Base-by-base conservation (phyloP, 2,329 filamentous ascomycete genomes). In the Aspergillus cejpii region DNA sequence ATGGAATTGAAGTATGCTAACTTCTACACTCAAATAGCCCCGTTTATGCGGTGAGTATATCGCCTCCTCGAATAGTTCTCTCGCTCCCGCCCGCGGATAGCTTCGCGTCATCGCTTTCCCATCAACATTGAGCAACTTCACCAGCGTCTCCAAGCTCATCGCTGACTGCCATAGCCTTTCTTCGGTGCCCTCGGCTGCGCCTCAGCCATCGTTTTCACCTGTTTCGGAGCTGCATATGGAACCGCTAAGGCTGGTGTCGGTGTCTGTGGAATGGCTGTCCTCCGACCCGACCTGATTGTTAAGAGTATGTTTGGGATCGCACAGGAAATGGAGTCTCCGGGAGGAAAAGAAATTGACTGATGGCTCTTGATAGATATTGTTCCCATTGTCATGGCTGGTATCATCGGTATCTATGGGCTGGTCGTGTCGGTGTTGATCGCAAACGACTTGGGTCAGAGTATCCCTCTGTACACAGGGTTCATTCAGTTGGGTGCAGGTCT, bases 371-470 rank as follows among this genome's bases (percentile, higher is more conserved):
- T 58, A 97, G 91, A 96, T 80, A 96, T 97, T 72, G 91, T 97
- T 56, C 92, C 92, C 69, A 92, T 97, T 74, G 95, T 98, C 83
- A 98, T 98, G 92, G 92, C 92, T 79, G 92, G 92, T 97, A 98
- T 98, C 74, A 97, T 98, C 74, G 92, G 88, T 85, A 97, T 98
- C 72, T 98, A 92, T 76, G 87, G 87, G 63, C 80, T 92, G 56
- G 87, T 92, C 73, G 86, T 91, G 50, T 90, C 87, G 14, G 87
- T 92, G 68, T 74, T 92, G 63, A 88, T 92, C 66, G 89, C 87
- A 64, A 85, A 88, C 68, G 82, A 81, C 61, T 75, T 92, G 54
- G 77, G 76, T 60, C 85, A 91, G 72, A 67, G 80, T 54, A 72
- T 85, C 51, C 77, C 86, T 49, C 78, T 92, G 50, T 91, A 84